Evolutionary conservation across 345 rosid species (phyloP).

Genomic region (Nasturtium officinale): DNA sequence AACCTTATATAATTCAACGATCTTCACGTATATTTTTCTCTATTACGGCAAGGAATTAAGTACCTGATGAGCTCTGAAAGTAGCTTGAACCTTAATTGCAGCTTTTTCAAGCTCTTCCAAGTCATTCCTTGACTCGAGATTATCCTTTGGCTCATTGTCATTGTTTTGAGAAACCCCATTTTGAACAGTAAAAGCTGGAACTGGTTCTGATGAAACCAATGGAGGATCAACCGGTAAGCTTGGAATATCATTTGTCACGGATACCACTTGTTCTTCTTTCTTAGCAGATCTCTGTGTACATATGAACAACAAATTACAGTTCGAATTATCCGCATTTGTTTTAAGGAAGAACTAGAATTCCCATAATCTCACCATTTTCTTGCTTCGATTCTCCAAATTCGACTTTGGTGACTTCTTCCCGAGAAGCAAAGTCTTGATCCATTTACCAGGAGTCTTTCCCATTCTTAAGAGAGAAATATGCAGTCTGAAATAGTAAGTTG

Average conservation of each 20-base stretch:
- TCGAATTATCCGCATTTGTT: conserved; percentile 8
- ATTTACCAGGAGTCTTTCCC: conserved; percentile 83
- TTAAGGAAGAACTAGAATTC: neutral
- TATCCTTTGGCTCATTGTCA: conserved; percentile 6
- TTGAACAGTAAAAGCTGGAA: conserved; percentile 32
- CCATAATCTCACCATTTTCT: conserved; percentile 45
- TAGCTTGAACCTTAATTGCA: conserved; percentile 67
- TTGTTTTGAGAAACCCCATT: conserved; percentile 40
- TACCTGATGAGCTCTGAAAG: conserved; percentile 77
- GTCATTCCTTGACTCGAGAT: conserved; percentile 42
- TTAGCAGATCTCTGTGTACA: conserved; percentile 48
- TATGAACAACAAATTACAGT: conserved; percentile 23
- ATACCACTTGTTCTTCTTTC: conserved; percentile 49
- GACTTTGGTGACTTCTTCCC: conserved; percentile 80
- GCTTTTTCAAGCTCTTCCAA: conserved; percentile 54
- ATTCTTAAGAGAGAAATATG: conserved; percentile 34
- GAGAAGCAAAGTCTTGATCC: conserved; percentile 66
- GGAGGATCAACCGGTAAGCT: conserved; percentile 47
- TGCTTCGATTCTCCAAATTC: conserved; percentile 49
- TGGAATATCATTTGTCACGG: conserved; percentile 45
- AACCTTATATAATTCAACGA: conserved; percentile 5
- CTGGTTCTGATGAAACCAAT: conserved; percentile 36
- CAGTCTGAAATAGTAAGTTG: conserved; percentile 15
- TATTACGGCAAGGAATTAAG: neutral
- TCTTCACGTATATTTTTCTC: neutral